These are phyloP conservation scores for Leccinellum albellum DNA, from an alignment of 768 basidiomycete genomes.

Conservation along the genomic window DNA sequence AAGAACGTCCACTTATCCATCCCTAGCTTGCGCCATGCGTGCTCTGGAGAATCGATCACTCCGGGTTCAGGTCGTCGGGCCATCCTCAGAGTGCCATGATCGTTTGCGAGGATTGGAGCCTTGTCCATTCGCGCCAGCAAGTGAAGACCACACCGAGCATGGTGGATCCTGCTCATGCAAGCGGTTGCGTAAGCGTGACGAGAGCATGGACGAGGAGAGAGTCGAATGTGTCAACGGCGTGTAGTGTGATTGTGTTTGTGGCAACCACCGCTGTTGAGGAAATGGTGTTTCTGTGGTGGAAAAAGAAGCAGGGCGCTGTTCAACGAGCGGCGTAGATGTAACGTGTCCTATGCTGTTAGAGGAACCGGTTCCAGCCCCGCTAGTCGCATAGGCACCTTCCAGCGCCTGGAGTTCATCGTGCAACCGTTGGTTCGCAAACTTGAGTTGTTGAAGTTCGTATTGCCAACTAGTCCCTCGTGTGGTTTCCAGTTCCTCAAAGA, in stretches of 20 bases:
- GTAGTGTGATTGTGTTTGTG: slow-evolving; percentile 9
- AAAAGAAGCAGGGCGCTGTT: neutral
- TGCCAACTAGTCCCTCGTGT: slow-evolving; percentile 82
- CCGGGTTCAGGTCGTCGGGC: slow-evolving; percentile 12
- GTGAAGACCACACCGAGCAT: slow-evolving; percentile 26
- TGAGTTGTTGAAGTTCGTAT: slow-evolving; percentile 84
- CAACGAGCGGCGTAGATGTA: neutral
- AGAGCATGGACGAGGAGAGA: neutral
- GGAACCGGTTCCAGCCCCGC: neutral
- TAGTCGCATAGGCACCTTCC: slow-evolving; percentile 23
- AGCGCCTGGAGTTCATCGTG: slow-evolving; percentile 51
- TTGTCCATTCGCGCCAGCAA: slow-evolving; percentile 25
- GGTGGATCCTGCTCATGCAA: slow-evolving; percentile 21
- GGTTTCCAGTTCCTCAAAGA: slow-evolving; percentile 73
- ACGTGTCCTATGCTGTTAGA: neutral
- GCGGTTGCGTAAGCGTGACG: slow-evolving; percentile 3
- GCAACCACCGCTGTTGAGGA: neutral
- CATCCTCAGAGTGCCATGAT: slow-evolving; percentile 25
- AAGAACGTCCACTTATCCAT: neutral
- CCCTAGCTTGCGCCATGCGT: neutral
- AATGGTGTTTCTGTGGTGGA: neutral
- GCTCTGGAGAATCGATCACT: neutral
- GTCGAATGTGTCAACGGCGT: slow-evolving; percentile 4
- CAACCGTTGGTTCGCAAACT: slow-evolving; percentile 64
- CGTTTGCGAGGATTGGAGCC: slow-evolving; percentile 23